These are phyloP conservation scores for Ulmus americana DNA, from an alignment of 331 rosid genomes.

Conservation along the genomic window DNA sequence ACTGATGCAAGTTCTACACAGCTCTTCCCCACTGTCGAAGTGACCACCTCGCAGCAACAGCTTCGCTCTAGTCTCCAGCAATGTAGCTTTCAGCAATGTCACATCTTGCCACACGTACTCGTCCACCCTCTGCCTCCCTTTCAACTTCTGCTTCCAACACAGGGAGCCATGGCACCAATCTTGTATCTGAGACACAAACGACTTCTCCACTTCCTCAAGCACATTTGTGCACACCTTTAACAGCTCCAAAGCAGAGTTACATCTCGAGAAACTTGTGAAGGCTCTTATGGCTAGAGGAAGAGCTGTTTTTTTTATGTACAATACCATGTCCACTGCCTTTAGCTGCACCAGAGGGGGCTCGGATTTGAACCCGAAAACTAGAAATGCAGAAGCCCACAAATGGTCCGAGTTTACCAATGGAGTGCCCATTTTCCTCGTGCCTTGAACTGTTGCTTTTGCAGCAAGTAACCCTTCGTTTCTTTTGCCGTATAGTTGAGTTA, in stretches of 20 bases:
- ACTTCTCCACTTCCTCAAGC: slow-evolving; percentile 80
- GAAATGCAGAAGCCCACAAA: slow-evolving; percentile 80
- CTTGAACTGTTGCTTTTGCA: slow-evolving; percentile 61
- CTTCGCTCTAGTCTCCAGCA: slow-evolving; percentile 84
- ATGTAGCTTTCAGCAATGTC: slow-evolving; percentile 74
- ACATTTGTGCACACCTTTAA: slow-evolving; percentile 77
- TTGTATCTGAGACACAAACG: slow-evolving; percentile 80
- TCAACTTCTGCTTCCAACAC: slow-evolving; percentile 74
- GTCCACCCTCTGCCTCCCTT: slow-evolving; percentile 54
- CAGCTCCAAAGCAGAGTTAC: slow-evolving; percentile 74
- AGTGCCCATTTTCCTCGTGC: slow-evolving; percentile 50
- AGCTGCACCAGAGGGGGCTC: slow-evolving; percentile 67
- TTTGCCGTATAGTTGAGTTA: slow-evolving; percentile 51
- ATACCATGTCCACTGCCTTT: slow-evolving; percentile 58
- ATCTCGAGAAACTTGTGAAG: slow-evolving; percentile 68
- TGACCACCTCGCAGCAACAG: slow-evolving; percentile 69
- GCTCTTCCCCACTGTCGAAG: slow-evolving; percentile 68
- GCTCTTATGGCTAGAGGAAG: slow-evolving; percentile 76
- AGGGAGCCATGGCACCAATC: slow-evolving; percentile 68
- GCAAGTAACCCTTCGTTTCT: slow-evolving; percentile 56
- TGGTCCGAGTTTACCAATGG: slow-evolving; percentile 51
- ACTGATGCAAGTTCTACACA: slow-evolving; percentile 76
- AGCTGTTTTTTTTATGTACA: slow-evolving; percentile 63
- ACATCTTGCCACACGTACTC: slow-evolving; percentile 93
- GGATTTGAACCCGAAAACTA: slow-evolving; percentile 80